phyloP scores from a whole-genome alignment of 106 monocot genomes.

The Agapanthus africanus region DNA sequence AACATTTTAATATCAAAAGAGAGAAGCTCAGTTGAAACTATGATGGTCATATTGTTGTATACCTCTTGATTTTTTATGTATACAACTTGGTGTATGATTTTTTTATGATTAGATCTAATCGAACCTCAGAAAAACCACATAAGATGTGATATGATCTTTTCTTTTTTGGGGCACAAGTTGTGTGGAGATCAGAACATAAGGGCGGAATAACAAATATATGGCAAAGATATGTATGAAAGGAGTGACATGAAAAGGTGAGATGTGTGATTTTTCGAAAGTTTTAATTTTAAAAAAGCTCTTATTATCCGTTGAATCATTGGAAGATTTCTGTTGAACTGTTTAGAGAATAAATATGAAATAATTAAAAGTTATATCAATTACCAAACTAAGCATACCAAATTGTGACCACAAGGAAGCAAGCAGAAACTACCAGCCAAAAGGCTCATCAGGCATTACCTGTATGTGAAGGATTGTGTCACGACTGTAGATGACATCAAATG shows the following conservation, averaged over 20 bases:
- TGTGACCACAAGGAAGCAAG: background rate
- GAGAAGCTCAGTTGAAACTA: no score
- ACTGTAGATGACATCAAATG: constrained; percentile 72
- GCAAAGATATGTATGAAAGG: background rate
- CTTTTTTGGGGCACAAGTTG: no score
- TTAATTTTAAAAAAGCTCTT: background rate
- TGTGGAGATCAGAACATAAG: no score
- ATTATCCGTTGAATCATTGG: background rate
- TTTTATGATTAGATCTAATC: no score
- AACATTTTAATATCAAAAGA: background rate
- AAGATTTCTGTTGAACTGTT: background rate
- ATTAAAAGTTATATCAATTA: background rate
- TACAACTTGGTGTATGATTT: no score
- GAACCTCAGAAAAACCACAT: no score
- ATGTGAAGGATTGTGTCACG: constrained; percentile 73
- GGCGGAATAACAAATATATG: background rate
- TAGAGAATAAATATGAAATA: background rate
- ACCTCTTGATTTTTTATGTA: no score
- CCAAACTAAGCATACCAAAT: background rate
- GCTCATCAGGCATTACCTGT: constrained; percentile 17
- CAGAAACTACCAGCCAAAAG: background rate
- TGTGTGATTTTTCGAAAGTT: background rate
- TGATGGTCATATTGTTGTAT: no score
- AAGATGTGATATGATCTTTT: no score
- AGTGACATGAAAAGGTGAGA: background rate